These are phyloP conservation scores for Arabidopsis thaliana DNA, from an alignment of 345 rosid species.

Conservation along the genomic window DNA sequence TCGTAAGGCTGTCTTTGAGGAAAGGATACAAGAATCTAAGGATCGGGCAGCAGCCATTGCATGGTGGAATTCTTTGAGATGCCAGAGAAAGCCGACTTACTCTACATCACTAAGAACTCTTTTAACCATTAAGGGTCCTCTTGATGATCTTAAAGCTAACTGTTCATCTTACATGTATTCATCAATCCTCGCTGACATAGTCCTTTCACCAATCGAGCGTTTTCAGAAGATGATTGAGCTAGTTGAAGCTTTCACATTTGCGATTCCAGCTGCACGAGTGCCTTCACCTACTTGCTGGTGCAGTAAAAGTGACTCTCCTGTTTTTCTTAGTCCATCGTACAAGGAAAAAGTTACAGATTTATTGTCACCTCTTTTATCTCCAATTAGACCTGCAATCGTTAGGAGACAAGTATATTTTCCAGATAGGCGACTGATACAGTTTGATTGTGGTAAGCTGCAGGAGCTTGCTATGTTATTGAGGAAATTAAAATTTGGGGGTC, in stretches of 20 bases:
- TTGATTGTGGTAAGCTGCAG: slow-evolving; percentile 99
- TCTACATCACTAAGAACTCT: slow-evolving; percentile 67
- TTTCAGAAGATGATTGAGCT: slow-evolving; percentile 76
- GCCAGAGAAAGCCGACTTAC: slow-evolving; percentile 81
- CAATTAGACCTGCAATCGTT: slow-evolving; percentile 94
- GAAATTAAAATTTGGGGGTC: slow-evolving; percentile 92
- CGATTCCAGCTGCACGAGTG: slow-evolving; percentile 94
- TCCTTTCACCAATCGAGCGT: slow-evolving; percentile 90
- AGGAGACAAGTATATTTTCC: slow-evolving; percentile 97
- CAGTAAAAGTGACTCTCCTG: slow-evolving; percentile 64
- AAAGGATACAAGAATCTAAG: slow-evolving; percentile 75
- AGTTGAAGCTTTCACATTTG: slow-evolving; percentile 89
- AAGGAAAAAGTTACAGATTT: slow-evolving; percentile 67
- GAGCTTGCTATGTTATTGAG: slow-evolving; percentile 91
- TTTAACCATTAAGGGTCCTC: slow-evolving; percentile 65
- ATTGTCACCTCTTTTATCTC: slow-evolving; percentile 77
- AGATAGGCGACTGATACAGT: slow-evolving; percentile 96
- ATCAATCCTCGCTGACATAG: slow-evolving; percentile 75
- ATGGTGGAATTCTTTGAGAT: slow-evolving; percentile 99
- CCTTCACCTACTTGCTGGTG: slow-evolving; percentile 86
- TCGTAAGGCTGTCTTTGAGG: slow-evolving; percentile 73
- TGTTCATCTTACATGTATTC: slow-evolving; percentile 61
- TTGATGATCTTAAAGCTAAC: slow-evolving; percentile 63
- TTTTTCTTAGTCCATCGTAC: slow-evolving; percentile 65
- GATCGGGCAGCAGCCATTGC: slow-evolving; percentile 84